Evolutionary conservation across 2,329 filamentous ascomycete species (phyloP).

Genomic region (Venturia aucupariae): DNA sequence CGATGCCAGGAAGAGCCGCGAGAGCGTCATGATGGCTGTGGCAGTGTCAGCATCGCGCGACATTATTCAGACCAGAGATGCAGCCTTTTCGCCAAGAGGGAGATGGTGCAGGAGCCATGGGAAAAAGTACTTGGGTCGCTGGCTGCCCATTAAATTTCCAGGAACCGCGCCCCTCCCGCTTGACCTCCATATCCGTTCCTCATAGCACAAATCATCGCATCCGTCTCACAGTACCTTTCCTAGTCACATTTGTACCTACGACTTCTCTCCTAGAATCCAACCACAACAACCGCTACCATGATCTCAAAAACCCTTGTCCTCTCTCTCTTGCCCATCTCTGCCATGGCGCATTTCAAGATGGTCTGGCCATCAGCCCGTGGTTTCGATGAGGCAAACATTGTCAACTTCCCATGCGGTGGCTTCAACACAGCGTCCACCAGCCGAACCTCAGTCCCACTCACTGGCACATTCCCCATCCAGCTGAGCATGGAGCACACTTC

Average conservation of each 20-base stretch:
- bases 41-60: neutral
- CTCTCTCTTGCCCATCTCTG: conserved; percentile 29
- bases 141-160: neutral
- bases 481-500: conserved; percentile 44
- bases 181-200: neutral
- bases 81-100: neutral
- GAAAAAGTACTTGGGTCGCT: neutral
- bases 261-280: neutral
- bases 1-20: neutral
- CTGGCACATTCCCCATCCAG: conserved; percentile 42
- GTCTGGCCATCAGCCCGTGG: conserved; percentile 44
- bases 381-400: conserved; percentile 37
- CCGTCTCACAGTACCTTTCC: neutral
- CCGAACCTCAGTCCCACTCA: conserved; percentile 41
- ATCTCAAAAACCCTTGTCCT: conserved; percentile 22
- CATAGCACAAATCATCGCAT: neutral
- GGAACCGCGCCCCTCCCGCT: neutral
- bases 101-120: neutral
- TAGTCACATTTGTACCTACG: neutral
- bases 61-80: neutral
- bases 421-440: conserved; percentile 33
- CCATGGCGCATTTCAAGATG: conserved; percentile 48
- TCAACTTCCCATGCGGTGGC: conserved; percentile 43
- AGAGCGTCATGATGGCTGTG: neutral
- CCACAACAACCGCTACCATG: neutral